phyloP scores from a whole-genome alignment of 2,329 filamentous ascomycete species.

The Aspergillus hiratsukae region DNA sequence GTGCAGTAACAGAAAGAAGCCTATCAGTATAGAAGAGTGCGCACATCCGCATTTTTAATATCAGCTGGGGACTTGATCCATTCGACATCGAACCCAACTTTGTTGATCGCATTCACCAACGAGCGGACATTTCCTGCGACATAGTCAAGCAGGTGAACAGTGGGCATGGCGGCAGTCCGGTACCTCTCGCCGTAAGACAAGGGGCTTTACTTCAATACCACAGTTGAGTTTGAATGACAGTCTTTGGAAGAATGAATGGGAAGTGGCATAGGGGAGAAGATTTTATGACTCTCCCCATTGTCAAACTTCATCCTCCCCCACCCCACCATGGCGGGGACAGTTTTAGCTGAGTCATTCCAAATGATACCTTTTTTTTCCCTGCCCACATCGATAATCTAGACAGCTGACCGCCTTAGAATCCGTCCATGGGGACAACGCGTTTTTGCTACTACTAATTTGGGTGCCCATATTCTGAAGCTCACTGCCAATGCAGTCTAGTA shows the following conservation, averaged over 20 bases:
- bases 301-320: too few relatives aligned
- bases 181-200: not conserved
- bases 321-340: too few relatives aligned
- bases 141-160: conserved; percentile 64
- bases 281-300: too few relatives aligned
- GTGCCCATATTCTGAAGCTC: not conserved
- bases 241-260: not conserved
- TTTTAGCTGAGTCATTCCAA: too few relatives aligned
- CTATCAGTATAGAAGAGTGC: conserved; percentile 11
- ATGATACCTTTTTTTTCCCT: conserved; percentile 12
- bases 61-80: conserved; percentile 86
- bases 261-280: too few relatives aligned
- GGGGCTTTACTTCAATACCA: not conserved
- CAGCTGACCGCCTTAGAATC: not conserved
- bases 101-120: conserved; percentile 95
- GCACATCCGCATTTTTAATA: conserved; percentile 77
- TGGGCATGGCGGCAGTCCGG: conserved; percentile 36
- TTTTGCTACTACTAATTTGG: not conserved
- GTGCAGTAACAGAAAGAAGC: not conserved
- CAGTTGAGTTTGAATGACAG: not conserved
- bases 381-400: not conserved
- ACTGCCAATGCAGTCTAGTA: not conserved
- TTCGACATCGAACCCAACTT: conserved; percentile 85
- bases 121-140: conserved; percentile 95
- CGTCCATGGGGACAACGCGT: too few relatives aligned